A percentile compares a stretch with the other conserved stretches of the same genome.
These are phyloP conservation scores for Solanum peruvianum DNA, from an alignment of 257 asterid species.

Conservation along the genomic window DNA sequence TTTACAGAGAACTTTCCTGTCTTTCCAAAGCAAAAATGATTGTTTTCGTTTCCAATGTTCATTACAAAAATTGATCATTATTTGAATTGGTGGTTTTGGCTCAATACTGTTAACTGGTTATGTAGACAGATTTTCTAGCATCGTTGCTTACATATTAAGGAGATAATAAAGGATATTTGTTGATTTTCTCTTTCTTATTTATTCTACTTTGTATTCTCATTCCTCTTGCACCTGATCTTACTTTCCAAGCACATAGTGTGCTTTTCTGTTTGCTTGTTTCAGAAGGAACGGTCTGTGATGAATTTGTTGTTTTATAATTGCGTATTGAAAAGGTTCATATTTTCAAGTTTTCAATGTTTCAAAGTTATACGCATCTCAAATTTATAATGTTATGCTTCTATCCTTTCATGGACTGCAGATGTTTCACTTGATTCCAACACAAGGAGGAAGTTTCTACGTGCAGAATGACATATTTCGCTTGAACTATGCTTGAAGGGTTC, in stretches of 20 bases:
- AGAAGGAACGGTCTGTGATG: neutral
- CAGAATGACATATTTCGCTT: constrained; percentile 83
- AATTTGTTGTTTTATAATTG: neutral
- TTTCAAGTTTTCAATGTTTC: neutral
- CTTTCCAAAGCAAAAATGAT: neutral
- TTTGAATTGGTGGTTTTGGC: neutral
- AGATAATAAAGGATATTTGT: neutral
- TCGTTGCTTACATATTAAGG: neutral
- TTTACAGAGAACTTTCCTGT: neutral
- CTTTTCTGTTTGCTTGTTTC: neutral
- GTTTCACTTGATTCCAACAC: constrained; percentile 93
- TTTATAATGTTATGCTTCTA: neutral
- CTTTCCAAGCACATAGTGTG: neutral
- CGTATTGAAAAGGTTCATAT: neutral
- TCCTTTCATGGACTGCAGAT: constrained; percentile 32
- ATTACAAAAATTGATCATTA: neutral
- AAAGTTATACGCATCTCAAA: neutral
- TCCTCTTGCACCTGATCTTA: neutral
- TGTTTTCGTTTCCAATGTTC: neutral
- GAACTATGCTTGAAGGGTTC: constrained; percentile 53
- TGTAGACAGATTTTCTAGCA: neutral
- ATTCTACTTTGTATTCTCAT: neutral
- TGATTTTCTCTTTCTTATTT: neutral
- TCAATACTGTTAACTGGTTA: neutral
- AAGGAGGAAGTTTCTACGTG: constrained; percentile 79